Conservation (phyloP, 2,329 filamentous ascomycete species). For the Alternaria ventricosa region DNA sequence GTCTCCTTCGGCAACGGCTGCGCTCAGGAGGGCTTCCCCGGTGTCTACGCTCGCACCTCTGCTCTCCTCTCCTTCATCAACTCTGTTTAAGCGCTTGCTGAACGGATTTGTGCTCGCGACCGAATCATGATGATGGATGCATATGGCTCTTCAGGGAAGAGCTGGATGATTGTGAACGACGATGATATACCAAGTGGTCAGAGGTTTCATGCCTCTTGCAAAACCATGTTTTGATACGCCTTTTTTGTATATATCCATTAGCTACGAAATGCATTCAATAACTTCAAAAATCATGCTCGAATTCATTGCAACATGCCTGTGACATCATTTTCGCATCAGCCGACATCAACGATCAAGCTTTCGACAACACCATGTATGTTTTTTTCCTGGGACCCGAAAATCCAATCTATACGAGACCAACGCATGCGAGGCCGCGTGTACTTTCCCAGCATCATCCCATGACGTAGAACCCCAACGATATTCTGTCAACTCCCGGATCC, state of each 20-base stretch:
- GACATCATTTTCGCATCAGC: not conserved
- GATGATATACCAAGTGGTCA: not conserved
- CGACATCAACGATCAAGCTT: not conserved
- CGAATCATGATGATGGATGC: not conserved
- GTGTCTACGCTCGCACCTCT: constrained; percentile 34
- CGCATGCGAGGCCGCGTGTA: not conserved
- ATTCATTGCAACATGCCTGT: not conserved
- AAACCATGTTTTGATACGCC: not conserved
- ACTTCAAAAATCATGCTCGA: not conserved
- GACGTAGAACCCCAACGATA: not conserved
- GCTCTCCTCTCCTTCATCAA: constrained; percentile 27
- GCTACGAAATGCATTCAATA: not conserved
- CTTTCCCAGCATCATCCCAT: not conserved
- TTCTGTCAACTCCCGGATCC: not conserved
- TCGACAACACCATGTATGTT: not conserved
- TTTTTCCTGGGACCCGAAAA: not conserved
- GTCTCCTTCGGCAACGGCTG: constrained; percentile 27
- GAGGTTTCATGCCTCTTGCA: not conserved
- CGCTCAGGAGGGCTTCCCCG: constrained; percentile 26
- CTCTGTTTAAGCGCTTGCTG: constrained; percentile 18
- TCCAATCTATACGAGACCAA: not conserved
- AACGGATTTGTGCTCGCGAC: not conserved
- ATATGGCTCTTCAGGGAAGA: not conserved
- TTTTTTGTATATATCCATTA: not conserved
- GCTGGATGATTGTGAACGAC: not conserved